Conservation (phyloP, 495 filamentous ascomycete genomes). For the Poronia punctata region DNA sequence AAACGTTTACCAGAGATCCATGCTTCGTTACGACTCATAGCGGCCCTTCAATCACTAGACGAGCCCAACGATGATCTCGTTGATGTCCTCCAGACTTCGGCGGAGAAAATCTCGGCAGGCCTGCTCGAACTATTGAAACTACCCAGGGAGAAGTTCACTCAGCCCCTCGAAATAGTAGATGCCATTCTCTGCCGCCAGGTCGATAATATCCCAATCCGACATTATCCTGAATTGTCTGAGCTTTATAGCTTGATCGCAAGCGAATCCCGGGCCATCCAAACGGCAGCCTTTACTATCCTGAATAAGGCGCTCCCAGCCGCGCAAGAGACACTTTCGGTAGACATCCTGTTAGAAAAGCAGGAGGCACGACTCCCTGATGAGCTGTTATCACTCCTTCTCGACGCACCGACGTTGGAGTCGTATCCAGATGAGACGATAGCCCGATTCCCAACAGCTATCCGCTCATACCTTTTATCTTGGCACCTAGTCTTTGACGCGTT, state of each 20-base stretch:
- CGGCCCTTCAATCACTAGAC: slow-evolving; percentile 47
- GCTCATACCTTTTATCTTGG: slow-evolving; percentile 88
- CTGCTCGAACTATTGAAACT: slow-evolving; percentile 56
- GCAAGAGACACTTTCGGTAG: slow-evolving; percentile 80
- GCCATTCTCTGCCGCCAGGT: slow-evolving; percentile 59
- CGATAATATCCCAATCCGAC: slow-evolving; percentile 45
- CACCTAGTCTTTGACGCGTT: slow-evolving; percentile 86
- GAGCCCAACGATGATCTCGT: slow-evolving; percentile 80
- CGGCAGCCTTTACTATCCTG: slow-evolving; percentile 72
- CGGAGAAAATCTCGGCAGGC: slow-evolving; percentile 40
- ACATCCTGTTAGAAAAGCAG: slow-evolving; percentile 69
- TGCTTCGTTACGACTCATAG: slow-evolving; percentile 65
- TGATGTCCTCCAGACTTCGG: slow-evolving; percentile 58
- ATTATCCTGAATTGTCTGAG: slow-evolving; percentile 50
- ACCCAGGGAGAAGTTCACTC: slow-evolving; percentile 27
- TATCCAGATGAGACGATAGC: slow-evolving; percentile 39
- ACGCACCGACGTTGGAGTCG: slow-evolving; percentile 38
- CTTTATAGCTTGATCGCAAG: slow-evolving; percentile 69
- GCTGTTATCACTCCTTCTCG: slow-evolving; percentile 58
- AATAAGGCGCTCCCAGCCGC: slow-evolving; percentile 64
- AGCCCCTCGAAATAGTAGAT: slow-evolving; percentile 53
- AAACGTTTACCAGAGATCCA: slow-evolving; percentile 52
- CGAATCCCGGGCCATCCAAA: slow-evolving; percentile 66
- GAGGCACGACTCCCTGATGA: slow-evolving; percentile 62
- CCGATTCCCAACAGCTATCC: slow-evolving; percentile 46